Evolutionary conservation across 192 early-diverging fungal species (phyloP), one percentile per base, ranked within the genome.

Genomic region (Podochytrium sp.): DNA sequence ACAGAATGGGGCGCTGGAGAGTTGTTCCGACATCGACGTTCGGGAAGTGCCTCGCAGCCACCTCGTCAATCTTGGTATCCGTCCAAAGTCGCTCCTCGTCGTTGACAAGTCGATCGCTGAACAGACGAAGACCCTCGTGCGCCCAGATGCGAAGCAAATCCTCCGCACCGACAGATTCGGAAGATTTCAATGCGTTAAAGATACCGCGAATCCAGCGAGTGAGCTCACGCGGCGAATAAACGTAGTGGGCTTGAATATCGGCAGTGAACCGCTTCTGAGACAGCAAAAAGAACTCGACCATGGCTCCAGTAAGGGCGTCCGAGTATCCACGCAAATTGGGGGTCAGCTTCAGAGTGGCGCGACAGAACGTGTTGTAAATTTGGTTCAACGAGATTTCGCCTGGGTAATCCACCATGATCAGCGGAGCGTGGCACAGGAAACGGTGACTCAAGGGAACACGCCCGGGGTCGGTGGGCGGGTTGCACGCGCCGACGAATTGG

Each of bases 401-500:
- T 33, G 98, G 96, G 74, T 99, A 99, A 76, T 98, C 97, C 6
- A 99, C 98, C 92, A 98, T 91, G 14, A 99, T 90, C 37, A 99
- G 81, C 32, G 98, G 96, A 37, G 97, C 92, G 71, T 99, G 96
- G 20, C 96, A 92, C 65, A 99, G 85, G 90, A 98, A 99, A 75
- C 98, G 88, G 69, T 94, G 95, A 57, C 94, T 91, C 57, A 99
- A 81, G 20, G 93, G 93, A 12, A 99, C 95, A 76, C 98, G 95
- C 39, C 98, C 98, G 34, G 97, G 95, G 80, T 99, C 98, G 0
- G 97, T 99, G 0, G 98, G 98, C 71, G 98, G 98, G 75, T 99
- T 99, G 84, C 98, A 99, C 14, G 98, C 98, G 61, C 98, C 98
- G 6, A 99, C 96, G 84, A 99, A 97, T 81, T 99, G 98, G 70